phyloP scores from a whole-genome alignment of 2,329 filamentous ascomycete species.

The Penicillium aurantiogriseum region DNA sequence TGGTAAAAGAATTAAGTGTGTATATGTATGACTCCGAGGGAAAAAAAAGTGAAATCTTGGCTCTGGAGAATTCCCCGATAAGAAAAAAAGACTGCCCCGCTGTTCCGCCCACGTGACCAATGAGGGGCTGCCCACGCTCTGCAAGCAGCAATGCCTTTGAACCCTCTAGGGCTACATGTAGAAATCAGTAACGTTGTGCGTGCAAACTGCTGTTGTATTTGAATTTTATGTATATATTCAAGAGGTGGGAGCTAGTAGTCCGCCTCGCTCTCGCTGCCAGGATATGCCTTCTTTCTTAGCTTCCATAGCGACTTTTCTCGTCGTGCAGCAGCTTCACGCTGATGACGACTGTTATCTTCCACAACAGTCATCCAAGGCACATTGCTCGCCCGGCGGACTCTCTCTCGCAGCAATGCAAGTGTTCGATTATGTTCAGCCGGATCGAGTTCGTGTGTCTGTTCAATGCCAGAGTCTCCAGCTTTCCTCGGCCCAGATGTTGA shows the following conservation, averaged over 20 bases:
- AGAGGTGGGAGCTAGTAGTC: conserved; percentile 27
- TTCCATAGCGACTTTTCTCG: conserved; percentile 40
- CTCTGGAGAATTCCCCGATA: no score
- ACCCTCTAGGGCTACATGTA: conserved; percentile 46
- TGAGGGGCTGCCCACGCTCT: no score
- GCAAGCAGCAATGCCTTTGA: conserved; percentile 39
- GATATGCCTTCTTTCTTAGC: conserved; percentile 40
- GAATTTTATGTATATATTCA: background rate
- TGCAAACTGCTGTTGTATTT: background rate
- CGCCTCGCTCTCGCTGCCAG: conserved; percentile 38
- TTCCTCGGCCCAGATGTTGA: conserved; percentile 24
- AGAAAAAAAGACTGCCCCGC: no score
- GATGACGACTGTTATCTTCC: conserved; percentile 33
- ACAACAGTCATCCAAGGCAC: conserved; percentile 45
- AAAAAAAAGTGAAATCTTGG: no score
- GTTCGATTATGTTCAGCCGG: conserved; percentile 20
- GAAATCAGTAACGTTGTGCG: background rate
- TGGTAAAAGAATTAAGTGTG: no score
- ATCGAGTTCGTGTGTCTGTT: conserved; percentile 1
- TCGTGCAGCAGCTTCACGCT: conserved; percentile 26
- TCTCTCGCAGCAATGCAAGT: conserved; percentile 32
- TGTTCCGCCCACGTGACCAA: no score
- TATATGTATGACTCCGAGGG: no score
- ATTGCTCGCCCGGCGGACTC: conserved; percentile 37
- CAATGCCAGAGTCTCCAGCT: conserved; percentile 4